Conservation (phyloP, 2,329 filamentous ascomycete species). For the Talaromyces atroroseus region DNA sequence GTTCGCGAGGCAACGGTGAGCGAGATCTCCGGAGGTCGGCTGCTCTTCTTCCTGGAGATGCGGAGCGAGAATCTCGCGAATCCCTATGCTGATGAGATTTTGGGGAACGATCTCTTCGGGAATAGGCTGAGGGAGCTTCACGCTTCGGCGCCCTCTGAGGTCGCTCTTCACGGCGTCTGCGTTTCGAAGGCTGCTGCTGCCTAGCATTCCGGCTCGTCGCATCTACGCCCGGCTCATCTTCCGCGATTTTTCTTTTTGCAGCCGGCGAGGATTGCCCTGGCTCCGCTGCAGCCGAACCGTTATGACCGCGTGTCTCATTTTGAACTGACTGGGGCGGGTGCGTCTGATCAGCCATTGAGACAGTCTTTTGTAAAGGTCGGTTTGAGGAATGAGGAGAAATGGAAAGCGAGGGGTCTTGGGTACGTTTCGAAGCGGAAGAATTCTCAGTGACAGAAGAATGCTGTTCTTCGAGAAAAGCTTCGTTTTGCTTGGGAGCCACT, state of each 20-base stretch:
- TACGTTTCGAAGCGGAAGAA: neutral
- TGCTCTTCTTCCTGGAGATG: conserved; percentile 16
- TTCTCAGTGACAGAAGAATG: neutral
- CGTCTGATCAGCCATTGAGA: conserved; percentile 7
- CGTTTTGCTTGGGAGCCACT: neutral
- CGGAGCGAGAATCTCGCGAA: conserved; percentile 15
- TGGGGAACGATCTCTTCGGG: conserved; percentile 33
- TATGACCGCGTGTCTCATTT: neutral
- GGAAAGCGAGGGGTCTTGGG: neutral
- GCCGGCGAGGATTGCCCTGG: conserved; percentile 19
- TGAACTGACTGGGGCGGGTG: neutral
- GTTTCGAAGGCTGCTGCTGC: conserved; percentile 8
- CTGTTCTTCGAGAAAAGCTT: conserved; percentile 2
- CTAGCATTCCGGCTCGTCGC: conserved; percentile 16
- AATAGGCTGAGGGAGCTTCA: conserved; percentile 35
- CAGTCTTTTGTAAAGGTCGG: neutral
- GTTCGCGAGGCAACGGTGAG: conserved; percentile 36
- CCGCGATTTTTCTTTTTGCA: conserved; percentile 25
- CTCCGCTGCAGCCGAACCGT: neutral
- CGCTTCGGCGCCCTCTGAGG: conserved; percentile 30
- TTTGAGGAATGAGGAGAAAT: neutral
- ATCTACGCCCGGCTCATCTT: conserved; percentile 22
- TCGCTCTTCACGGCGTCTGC: conserved; percentile 13
- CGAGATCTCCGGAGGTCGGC: conserved; percentile 32
- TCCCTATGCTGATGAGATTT: conserved; percentile 15